Evolutionary conservation across 345 rosid species (phyloP).

Genomic region (thale cress (Arabidopsis thaliana)): TAIR10.1 NC_003076.8:25680001-25680500

Average conservation of each 20-base stretch:
- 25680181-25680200: constrained; percentile 69
- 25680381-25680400: not conserved
- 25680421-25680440: not conserved
- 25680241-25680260: constrained; percentile 53
- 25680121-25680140: constrained; percentile 78
- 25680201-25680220: constrained; percentile 81
- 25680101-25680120: constrained; percentile 81
- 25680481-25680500: not conserved
- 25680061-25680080: constrained; percentile 45
- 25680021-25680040: constrained; percentile 74
- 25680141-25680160: constrained; percentile 80
- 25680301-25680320: not conserved
- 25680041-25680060: constrained; percentile 47
- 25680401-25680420: too few relatives aligned
- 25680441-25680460: not conserved
- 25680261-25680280: constrained; percentile 65
- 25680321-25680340: not conserved
- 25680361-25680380: not conserved
- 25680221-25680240: constrained; percentile 88
- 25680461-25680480: not conserved
- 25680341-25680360: not conserved
- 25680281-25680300: constrained; percentile 80
- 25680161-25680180: constrained; percentile 52
- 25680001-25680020: constrained; percentile 83
- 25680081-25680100: constrained; percentile 68